Percentiles rank a stretch among this genome's conserved stretches.
phyloP scores from a whole-genome alignment of 192 early-diverging fungal species.

The Coemansia sp. region DNA sequence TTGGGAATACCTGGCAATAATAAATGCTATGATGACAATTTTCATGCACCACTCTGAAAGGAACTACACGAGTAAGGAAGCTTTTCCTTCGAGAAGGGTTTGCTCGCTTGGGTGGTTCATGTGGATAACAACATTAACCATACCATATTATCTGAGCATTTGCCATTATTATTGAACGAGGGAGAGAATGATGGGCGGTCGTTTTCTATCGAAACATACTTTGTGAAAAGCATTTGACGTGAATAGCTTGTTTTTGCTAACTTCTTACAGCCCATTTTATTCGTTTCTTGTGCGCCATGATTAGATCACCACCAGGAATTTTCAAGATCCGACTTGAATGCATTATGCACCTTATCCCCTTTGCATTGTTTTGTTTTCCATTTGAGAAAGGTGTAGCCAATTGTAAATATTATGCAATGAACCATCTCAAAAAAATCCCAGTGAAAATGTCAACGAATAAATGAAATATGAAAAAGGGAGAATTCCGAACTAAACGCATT shows the following conservation, averaged over 20 bases:
- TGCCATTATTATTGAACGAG: not conserved
- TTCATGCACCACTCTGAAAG: conserved; percentile 57
- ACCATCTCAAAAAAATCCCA: no score
- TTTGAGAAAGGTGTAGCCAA: no score
- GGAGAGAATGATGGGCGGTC: not conserved
- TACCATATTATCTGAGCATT: conserved; percentile 9
- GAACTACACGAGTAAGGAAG: not conserved
- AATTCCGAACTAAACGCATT: not conserved
- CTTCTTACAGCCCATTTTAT: not conserved
- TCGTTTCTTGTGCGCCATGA: not conserved
- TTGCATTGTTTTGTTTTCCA: no score
- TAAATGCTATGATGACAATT: conserved; percentile 47
- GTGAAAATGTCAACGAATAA: not conserved
- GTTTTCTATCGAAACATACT: no score
- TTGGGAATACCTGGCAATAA: not conserved
- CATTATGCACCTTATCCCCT: no score
- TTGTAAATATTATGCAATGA: no score
- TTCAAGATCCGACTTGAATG: no score
- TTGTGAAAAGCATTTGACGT: no score
- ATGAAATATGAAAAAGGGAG: not conserved
- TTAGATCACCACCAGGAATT: not conserved
- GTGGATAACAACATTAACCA: conserved; percentile 13
- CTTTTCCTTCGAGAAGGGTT: not conserved
- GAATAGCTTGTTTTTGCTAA: not conserved
- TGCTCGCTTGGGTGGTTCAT: not conserved